Base-by-base conservation (phyloP, 768 basidiomycete genomes). In the Paxillus rubicundulus region DNA sequence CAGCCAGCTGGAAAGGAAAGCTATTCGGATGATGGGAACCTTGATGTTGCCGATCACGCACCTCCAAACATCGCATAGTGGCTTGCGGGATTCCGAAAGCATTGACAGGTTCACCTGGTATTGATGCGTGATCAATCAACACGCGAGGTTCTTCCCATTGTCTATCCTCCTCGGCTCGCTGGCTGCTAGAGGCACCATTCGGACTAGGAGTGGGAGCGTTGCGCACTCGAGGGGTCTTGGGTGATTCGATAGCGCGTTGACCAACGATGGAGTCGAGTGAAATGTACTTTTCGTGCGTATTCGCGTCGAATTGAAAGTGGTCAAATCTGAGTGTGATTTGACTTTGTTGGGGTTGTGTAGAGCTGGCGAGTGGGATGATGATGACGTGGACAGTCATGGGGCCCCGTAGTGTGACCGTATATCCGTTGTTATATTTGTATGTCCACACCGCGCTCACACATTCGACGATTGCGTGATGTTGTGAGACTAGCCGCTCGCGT, bases 81-180 rank as follows among this genome's bases (percentile, higher is more conserved):
- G 88, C 89, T 64, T 92, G 89, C 6, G 90, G 89, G 48, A 92
- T 89, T 5, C 90, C 90, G 70, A 92, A 92, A 18, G 87, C 87
- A 62, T 92, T 92, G 47, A 92, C 87, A 9, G 90, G 90, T 61
- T 91, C 89, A 5, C 82, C 81, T 12, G 91, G 90, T 58, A 91
- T 80, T n/a, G 75, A 74, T 30, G 81, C 86, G 33, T 73, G 73
- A 16, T 83, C 82, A 43, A 88, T 81, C 45, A 78, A 59, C 38
- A 82, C 70, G 50, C 82, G 70, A 7, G 82, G 84, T 57, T 89
- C 88, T 38, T 87, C 87, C 78, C 82, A 83, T 61, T 74, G 77
- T 59, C 76, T 80, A 18, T 81, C 82, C 43, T 85, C 81, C 36
- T 82, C 81, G n/a, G 49, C 27, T 53, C 63, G 57, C 50, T 65